phyloP scores from a whole-genome alignment of 2,329 filamentous ascomycete species.

The Aureobasidium sp. region DNA sequence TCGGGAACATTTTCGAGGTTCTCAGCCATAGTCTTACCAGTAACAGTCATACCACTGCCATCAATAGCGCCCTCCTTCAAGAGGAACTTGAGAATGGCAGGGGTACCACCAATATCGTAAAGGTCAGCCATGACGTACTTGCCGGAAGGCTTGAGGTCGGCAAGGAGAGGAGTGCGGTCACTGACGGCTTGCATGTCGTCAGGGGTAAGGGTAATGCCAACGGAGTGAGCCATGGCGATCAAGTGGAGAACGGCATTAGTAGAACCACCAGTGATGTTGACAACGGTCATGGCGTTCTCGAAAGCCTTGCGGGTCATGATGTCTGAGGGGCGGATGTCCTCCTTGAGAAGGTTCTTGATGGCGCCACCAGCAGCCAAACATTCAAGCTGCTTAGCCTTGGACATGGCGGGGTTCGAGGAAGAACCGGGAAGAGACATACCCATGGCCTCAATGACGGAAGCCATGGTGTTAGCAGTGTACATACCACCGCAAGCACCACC shows the following conservation, averaged over 20 bases:
- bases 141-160: constrained; percentile 46
- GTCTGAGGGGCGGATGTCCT: constrained; percentile 44
- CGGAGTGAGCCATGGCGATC: constrained; percentile 45
- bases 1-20: constrained; percentile 50
- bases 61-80: constrained; percentile 43
- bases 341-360: constrained; percentile 44
- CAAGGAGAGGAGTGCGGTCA: constrained; percentile 44
- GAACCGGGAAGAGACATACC: constrained; percentile 46
- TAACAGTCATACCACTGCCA: constrained; percentile 43
- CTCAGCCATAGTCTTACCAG: constrained; percentile 43
- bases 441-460: constrained; percentile 45
- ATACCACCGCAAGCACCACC: constrained; percentile 81
- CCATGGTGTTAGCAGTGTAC: constrained; percentile 50
- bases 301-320: constrained; percentile 44
- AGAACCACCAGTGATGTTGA: constrained; percentile 44
- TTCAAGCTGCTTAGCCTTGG: constrained; percentile 44
- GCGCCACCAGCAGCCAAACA: constrained; percentile 44
- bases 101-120: constrained; percentile 44
- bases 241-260: constrained; percentile 47
- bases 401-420: constrained; percentile 44
- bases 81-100: constrained; percentile 44
- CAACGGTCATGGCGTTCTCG: constrained; percentile 46
- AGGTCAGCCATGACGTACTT: constrained; percentile 56
- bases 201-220: constrained; percentile 44
- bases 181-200: constrained; percentile 47